Base-by-base conservation (phyloP, 2,329 filamentous ascomycete genomes). In the Fusarium sp. region DNA sequence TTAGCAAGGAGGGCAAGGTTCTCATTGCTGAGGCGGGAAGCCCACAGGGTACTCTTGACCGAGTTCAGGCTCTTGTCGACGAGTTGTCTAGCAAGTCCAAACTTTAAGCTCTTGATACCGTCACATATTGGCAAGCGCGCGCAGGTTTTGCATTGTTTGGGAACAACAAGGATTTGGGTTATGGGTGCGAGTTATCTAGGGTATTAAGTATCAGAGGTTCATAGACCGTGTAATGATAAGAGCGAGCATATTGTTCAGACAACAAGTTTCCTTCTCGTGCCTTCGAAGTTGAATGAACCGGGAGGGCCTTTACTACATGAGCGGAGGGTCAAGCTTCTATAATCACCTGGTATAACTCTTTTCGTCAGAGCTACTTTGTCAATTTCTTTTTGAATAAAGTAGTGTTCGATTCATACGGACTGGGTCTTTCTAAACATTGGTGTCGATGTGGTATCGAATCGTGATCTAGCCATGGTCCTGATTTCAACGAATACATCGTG, bases 1-100 rank as follows among this genome's bases (percentile, higher is more conserved):
- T 98, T 56, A 87, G 92, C 80, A 97, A 96, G 84, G 78, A 86
- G 25, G 94, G 94, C 62, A 94, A 94, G 80, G 89, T 97, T 23
- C 85, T 97, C 40, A 87, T 92, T 21, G 87, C 89, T 37, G 87
- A 95, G 81, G 80, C 90, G 2, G 95, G 94, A 63, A 89, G 92
- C 34, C 94, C 95, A 11, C 89, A 89, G 63, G 90, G 87, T 12
- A 98, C 95, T 7, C 86, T 95, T 28, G 89, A 92, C 18, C 89
- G 89, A 25, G 93, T 96, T 23, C 89, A 90, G 83, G 88, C 88
- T 77, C 80, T 97, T 43, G 88, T 94, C 28, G 84, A 85, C 59
- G 80, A 81, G 55, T 75, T 80, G 53, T 68, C 51, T 41, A 73
- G 73, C 66, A 72, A 73, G 57, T 74, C 34, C 34, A 37, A 63